A percentile compares a stretch with the other conserved stretches of the same genome.
phyloP scores from a whole-genome alignment of 1,139 yeast species.

The Magnusiomyces tetraspermus region DNA sequence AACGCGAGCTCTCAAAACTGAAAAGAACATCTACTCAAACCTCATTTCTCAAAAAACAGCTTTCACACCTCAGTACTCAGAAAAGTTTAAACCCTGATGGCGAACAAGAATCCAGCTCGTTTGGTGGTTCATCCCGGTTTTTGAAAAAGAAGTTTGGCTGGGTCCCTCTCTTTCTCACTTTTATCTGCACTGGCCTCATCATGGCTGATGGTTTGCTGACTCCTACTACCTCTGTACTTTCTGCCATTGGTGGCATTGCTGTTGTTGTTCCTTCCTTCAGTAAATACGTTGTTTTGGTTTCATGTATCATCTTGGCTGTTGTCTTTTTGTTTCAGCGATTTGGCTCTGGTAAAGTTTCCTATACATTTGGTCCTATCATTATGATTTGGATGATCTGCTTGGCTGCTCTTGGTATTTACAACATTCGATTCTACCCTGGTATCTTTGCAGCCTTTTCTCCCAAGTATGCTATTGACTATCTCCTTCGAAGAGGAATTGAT shows the following conservation, averaged over 20 bases:
- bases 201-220: constrained; percentile 52
- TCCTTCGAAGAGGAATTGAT: constrained; percentile 36
- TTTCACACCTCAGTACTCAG: constrained; percentile 32
- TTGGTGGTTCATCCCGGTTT: background rate
- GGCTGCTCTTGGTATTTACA: constrained; percentile 40
- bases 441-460: constrained; percentile 46
- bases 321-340: constrained; percentile 41
- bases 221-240: constrained; percentile 52
- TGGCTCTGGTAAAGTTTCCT: constrained; percentile 32
- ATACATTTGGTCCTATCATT: constrained; percentile 45
- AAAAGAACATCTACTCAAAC: constrained; percentile 15
- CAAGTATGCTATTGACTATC: constrained; percentile 39
- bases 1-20: background rate
- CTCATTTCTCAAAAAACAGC: constrained; percentile 25
- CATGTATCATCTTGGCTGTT: constrained; percentile 40
- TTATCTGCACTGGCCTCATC: constrained; percentile 48
- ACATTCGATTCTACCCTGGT: constrained; percentile 36
- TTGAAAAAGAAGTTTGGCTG: background rate
- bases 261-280: constrained; percentile 39
- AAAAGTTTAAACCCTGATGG: background rate
- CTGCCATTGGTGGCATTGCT: constrained; percentile 38
- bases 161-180: constrained; percentile 31
- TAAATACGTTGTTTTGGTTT: constrained; percentile 31
- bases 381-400: constrained; percentile 43
- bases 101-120: constrained; percentile 28